Conservation (phyloP, 2,329 filamentous ascomycete species). For the Colletotrichum somersetense region DNA sequence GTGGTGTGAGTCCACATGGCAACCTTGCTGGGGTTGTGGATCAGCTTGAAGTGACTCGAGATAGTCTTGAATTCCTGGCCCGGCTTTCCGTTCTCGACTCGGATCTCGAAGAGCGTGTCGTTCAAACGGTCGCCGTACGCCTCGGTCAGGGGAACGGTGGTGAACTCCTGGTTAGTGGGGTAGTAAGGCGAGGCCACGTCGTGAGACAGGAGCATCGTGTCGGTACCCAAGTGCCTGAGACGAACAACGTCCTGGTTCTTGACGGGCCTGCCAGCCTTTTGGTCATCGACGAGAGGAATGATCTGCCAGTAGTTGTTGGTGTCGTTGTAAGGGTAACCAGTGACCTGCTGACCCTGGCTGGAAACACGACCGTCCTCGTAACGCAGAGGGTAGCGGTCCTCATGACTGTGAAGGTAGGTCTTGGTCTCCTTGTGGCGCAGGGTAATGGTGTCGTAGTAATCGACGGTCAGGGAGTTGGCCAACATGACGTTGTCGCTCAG, state of each 20-base stretch:
- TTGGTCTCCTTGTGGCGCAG: conserved; percentile 98
- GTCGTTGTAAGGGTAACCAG: conserved; percentile 97
- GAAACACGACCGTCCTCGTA: conserved; percentile 98
- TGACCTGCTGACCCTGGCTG: conserved; percentile 97
- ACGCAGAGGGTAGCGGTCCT: conserved; percentile 88
- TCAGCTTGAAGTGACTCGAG: conserved; percentile 93
- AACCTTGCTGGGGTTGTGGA: conserved; percentile 94
- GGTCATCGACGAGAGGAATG: conserved; percentile 74
- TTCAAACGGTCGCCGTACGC: conserved; percentile 81
- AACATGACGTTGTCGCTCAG: conserved; percentile 95
- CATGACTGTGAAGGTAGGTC: conserved; percentile 93
- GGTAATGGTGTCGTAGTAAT: conserved; percentile 91
- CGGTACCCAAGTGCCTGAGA: conserved; percentile 86
- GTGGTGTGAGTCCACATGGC: conserved; percentile 99
- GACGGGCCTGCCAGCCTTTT: conserved; percentile 73
- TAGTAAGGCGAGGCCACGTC: conserved; percentile 97
- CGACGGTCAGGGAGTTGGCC: conserved; percentile 84
- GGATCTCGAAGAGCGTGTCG: conserved; percentile 93
- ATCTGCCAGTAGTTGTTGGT: conserved; percentile 99
- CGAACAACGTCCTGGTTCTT: conserved; percentile 88
- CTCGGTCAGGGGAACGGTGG: conserved; percentile 79
- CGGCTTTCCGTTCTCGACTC: conserved; percentile 86
- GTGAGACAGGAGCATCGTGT: conserved; percentile 89
- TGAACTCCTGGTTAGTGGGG: conserved; percentile 99
- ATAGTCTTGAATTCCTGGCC: conserved; percentile 90